A percentile compares a stretch with the other conserved stretches of the same genome.
phyloP scores from a whole-genome alignment of 1,284 basidiomycete genomes.

The Vanrija humicola region DNA sequence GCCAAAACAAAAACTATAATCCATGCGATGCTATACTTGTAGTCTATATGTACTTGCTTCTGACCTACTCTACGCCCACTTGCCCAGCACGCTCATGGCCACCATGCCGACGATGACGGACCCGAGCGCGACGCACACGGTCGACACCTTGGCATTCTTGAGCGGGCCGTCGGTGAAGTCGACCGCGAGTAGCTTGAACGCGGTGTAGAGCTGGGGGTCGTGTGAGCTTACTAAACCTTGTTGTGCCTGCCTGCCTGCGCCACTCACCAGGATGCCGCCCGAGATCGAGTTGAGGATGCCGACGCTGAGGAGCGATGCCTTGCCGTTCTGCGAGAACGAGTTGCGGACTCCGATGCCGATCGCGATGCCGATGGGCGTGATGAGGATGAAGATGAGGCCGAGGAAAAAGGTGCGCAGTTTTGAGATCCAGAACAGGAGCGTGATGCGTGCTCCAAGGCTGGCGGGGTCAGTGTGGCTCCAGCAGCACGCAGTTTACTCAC shows the following conservation, averaged over 20 bases:
- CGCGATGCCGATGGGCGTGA: slow-evolving; percentile 31
- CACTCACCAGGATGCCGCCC: slow-evolving; percentile 18
- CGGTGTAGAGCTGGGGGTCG: slow-evolving; percentile 23
- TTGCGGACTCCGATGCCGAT: slow-evolving; percentile 37
- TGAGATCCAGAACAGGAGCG: slow-evolving; percentile 22
- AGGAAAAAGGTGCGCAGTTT: slow-evolving; percentile 17
- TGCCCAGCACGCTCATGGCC: slow-evolving; percentile 45
- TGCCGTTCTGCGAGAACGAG: slow-evolving; percentile 35
- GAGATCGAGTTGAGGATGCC: slow-evolving; percentile 38
- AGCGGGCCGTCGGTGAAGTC: slow-evolving; percentile 31
- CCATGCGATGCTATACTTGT: no score
- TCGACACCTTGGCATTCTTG: slow-evolving; percentile 12
- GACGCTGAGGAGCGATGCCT: slow-evolving; percentile 31
- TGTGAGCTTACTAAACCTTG: background rate
- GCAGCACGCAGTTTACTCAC: background rate
- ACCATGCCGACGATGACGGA: slow-evolving; percentile 32
- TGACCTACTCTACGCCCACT: slow-evolving; percentile 35
- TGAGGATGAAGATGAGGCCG: slow-evolving; percentile 26
- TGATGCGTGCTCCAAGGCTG: slow-evolving; percentile 31
- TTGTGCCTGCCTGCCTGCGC: background rate
- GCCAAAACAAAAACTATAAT: no score
- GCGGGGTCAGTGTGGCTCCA: no score
- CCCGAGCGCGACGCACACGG: slow-evolving; percentile 22
- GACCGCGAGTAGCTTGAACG: slow-evolving; percentile 31
- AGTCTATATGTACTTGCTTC: no score